Evolutionary conservation across 2,329 filamentous ascomycete genomes (phyloP).

Genomic region (Aspergillus latus): DNA sequence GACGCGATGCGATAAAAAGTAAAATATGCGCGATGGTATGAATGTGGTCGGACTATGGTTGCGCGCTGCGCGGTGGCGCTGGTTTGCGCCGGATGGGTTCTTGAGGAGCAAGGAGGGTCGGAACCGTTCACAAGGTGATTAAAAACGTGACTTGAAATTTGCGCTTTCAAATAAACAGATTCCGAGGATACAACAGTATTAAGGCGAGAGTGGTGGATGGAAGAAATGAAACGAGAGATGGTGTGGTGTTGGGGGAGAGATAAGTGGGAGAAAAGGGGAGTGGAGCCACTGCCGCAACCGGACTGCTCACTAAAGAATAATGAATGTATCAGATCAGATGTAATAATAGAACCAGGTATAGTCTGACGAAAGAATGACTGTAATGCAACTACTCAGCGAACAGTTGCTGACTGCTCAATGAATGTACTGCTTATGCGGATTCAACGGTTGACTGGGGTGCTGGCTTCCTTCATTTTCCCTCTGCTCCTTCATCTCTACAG

Average conservation of each 20-base stretch:
- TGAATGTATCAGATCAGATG: constrained; percentile 3
- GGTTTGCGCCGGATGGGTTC: constrained; percentile 37
- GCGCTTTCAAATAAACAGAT: constrained; percentile 27
- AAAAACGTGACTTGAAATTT: constrained; percentile 8
- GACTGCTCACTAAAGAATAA: neutral
- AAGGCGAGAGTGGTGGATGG: constrained; percentile 57
- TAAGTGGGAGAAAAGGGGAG: constrained; percentile 15
- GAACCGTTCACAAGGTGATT: constrained; percentile 21
- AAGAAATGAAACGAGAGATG: constrained; percentile 7
- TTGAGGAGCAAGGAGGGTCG: constrained; percentile 22
- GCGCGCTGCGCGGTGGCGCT: constrained; percentile 26
- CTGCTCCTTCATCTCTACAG: constrained; percentile 11
- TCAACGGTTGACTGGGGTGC: constrained; percentile 12
- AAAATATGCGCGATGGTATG: constrained; percentile 6
- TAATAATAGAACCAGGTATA: neutral
- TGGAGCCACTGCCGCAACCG: neutral
- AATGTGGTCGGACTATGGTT: neutral
- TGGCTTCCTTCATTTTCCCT: constrained; percentile 17
- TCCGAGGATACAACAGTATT: constrained; percentile 34
- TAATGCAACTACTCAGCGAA: constrained; percentile 40
- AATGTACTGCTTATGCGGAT: neutral
- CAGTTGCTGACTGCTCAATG: neutral
- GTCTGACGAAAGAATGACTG: constrained; percentile 34
- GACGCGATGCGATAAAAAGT: neutral
- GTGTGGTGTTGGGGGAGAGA: constrained; percentile 17